A percentile compares a stretch with the other conserved stretches of the same genome.
phyloP scores from a whole-genome alignment of 1,284 basidiomycete species.

The Marasmius tenuissimus region DNA sequence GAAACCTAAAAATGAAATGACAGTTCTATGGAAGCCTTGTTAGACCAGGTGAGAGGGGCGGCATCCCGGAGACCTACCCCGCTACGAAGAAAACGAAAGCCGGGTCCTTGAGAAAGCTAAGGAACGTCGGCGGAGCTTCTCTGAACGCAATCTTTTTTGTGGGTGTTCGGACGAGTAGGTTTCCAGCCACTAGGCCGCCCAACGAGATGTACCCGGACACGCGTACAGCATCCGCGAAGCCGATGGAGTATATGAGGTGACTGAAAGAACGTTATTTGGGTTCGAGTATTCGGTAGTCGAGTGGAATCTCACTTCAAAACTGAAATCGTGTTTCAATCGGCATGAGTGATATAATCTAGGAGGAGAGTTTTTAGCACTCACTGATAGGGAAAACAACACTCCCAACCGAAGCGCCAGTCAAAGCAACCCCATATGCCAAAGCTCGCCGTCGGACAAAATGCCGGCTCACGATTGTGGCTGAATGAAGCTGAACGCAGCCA shows the following conservation, averaged over 20 bases:
- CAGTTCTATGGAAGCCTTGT: conserved; percentile 1
- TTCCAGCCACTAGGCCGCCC: conserved; percentile 19
- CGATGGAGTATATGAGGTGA: conserved; percentile 21
- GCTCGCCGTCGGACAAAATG: conserved; percentile 21
- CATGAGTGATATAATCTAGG: not conserved
- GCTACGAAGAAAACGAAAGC: conserved; percentile 19
- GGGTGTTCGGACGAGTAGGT: conserved; percentile 21
- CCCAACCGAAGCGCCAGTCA: conserved; percentile 26
- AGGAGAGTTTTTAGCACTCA: not conserved
- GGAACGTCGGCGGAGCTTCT: conserved; percentile 15
- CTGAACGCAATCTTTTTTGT: conserved; percentile 4
- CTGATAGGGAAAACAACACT: conserved; percentile 30
- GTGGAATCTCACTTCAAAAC: not conserved
- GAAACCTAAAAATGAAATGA: conserved; percentile 19
- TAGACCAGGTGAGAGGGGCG: not conserved
- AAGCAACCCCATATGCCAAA: conserved; percentile 22
- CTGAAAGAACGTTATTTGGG: not conserved
- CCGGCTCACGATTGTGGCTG: conserved; percentile 19
- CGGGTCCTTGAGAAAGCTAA: conserved; percentile 21
- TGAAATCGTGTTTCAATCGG: not conserved
- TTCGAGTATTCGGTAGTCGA: not conserved
- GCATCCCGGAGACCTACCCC: conserved; percentile 13
- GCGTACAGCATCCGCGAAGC: conserved; percentile 25
- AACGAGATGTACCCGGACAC: conserved; percentile 22
- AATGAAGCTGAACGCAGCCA: conserved; percentile 23